These are phyloP conservation scores for Ophiostoma sp. DNA, from an alignment of 2,329 filamentous ascomycete genomes.

Conservation along the genomic window DNA sequence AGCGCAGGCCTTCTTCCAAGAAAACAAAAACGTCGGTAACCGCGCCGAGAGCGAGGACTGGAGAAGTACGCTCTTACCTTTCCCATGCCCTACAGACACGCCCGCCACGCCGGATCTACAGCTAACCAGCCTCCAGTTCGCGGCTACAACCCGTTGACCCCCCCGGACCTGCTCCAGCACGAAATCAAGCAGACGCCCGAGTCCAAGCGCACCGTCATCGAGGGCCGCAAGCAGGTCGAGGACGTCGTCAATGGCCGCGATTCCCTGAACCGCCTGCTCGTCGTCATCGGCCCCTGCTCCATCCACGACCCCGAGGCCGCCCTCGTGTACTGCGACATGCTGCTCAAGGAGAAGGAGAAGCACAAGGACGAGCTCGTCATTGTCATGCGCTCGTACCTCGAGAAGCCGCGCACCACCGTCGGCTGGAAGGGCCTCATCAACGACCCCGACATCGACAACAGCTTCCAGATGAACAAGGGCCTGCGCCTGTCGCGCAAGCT, in stretches of 20 bases:
- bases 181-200: conserved; percentile 64
- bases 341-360: conserved; percentile 78
- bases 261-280: conserved; percentile 53
- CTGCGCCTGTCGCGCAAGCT: conserved; percentile 79
- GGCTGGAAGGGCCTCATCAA: conserved; percentile 99
- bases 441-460: conserved; percentile 96
- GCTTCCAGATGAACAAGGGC: conserved; percentile 99
- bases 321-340: conserved; percentile 83
- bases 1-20: conserved; percentile 60
- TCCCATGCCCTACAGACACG: background rate
- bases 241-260: conserved; percentile 58
- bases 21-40: conserved; percentile 75
- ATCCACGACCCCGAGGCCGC: conserved; percentile 92
- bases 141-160: conserved; percentile 88
- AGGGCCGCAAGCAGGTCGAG: conserved; percentile 54
- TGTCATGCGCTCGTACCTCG: conserved; percentile 96
- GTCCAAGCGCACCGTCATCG: conserved; percentile 56
- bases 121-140: conserved; percentile 50
- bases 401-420: conserved; percentile 96
- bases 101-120: background rate
- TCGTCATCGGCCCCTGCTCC: conserved; percentile 91
- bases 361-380: conserved; percentile 85
- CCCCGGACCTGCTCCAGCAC: conserved; percentile 90
- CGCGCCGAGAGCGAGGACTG: conserved; percentile 70
- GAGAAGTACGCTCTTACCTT: conserved; percentile 56